Percentiles rank a stretch among this genome's conserved stretches.
Conservation (phyloP, 1,284 basidiomycete genomes). For the Waitea zeae region DNA sequence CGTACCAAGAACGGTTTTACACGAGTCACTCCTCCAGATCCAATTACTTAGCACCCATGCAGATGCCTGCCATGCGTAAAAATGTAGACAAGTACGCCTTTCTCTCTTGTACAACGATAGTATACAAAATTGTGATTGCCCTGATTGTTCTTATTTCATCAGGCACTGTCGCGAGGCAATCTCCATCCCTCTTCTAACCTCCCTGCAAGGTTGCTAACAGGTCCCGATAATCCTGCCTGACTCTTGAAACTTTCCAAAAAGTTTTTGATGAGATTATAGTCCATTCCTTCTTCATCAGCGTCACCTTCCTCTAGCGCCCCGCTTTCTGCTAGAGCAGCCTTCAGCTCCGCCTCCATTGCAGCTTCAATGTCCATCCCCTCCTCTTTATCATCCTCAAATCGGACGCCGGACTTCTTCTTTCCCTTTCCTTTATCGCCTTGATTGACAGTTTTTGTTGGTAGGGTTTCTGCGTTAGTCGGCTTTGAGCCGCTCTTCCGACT, state of each 20-base stretch:
- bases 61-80: not conserved
- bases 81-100: not conserved
- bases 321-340: conserved; percentile 42
- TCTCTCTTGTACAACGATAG: not conserved
- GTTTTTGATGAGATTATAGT: conserved; percentile 87
- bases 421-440: conserved; percentile 14
- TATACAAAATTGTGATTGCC: not conserved
- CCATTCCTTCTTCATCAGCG: conserved; percentile 31
- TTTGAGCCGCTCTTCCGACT: conserved; percentile 16
- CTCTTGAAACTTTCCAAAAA: conserved; percentile 89
- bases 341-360: conserved; percentile 78
- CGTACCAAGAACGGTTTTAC: too few species aligned
- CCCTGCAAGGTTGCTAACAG: conserved; percentile 76
- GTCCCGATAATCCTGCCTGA: conserved; percentile 75
- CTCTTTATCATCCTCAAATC: conserved; percentile 26
- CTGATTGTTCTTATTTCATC: not conserved
- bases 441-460: not conserved
- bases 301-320: conserved; percentile 8
- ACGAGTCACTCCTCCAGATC: too few species aligned
- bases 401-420: conserved; percentile 13
- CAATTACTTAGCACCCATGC: too few species aligned
- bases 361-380: conserved; percentile 43
- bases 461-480: conserved; percentile 5
- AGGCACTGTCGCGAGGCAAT: conserved; percentile 44
- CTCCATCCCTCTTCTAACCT: conserved; percentile 60